phyloP scores from a whole-genome alignment of 2,329 filamentous ascomycete species.

The Pseudofabraea citricarpa region DNA sequence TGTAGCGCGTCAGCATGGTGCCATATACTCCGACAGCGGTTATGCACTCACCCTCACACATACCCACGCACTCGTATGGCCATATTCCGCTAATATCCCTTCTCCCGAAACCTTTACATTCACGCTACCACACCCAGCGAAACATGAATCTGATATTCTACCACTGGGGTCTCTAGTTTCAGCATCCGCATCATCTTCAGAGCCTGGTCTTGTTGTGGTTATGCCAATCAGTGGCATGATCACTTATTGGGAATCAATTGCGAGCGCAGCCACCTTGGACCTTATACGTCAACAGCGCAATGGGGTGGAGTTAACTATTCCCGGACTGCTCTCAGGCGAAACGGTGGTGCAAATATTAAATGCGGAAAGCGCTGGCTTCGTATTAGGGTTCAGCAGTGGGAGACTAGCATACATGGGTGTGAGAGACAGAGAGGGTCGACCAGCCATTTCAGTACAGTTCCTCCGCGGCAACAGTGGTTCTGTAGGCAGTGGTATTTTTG shows the following conservation, averaged over 20 bases:
- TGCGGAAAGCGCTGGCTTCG: constrained; percentile 79
- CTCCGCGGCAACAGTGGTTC: constrained; percentile 57
- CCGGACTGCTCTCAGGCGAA: constrained; percentile 75
- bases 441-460: constrained; percentile 73
- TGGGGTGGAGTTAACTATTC: constrained; percentile 70
- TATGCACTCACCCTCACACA: constrained; percentile 79
- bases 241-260: constrained; percentile 93
- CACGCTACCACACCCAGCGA: constrained; percentile 68
- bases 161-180: constrained; percentile 82
- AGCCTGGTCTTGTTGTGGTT: constrained; percentile 82
- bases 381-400: constrained; percentile 80
- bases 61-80: constrained; percentile 84
- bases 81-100: constrained; percentile 66
- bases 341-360: constrained; percentile 71
- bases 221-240: constrained; percentile 81
- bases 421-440: constrained; percentile 81
- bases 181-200: constrained; percentile 69
- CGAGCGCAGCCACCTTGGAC: constrained; percentile 78
- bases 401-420: constrained; percentile 82
- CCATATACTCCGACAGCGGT: constrained; percentile 59
- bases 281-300: constrained; percentile 78
- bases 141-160: constrained; percentile 62
- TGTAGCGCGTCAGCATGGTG: constrained; percentile 58
- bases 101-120: constrained; percentile 78
- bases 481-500: constrained; percentile 65